Evolutionary conservation across 768 basidiomycete species (phyloP), one percentile per base, ranked within the genome.

Genomic region (Multifurca ochricompacta): DNA sequence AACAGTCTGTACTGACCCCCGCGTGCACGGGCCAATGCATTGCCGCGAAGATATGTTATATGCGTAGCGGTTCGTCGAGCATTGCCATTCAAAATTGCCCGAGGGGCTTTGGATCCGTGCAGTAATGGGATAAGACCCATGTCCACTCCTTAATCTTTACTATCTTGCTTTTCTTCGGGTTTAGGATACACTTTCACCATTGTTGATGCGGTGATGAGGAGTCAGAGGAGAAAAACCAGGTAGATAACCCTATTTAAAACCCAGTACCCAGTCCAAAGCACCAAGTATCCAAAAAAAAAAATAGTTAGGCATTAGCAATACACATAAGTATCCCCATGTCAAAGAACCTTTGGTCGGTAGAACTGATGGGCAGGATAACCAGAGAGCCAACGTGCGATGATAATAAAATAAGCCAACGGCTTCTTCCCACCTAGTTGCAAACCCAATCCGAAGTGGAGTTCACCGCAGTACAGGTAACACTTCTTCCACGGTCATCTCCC

Each of bases 31-130:
- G 76, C 16, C 72, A 75, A 14, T 90, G 87, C 60, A 64, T 72
- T n/a, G 56, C 65, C 1, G 87, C 87, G 21, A 87, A 78, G 67
- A 81, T 89, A 39, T 88, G 85, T 64, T 87, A 87, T 60, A 83
- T 87, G 16, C 77, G 87, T 25, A 87, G 85, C 63, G 87, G 83
- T 21, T 87, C 85, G 36, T 77, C 77, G 2, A 71, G 74, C 23
- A 73, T 89, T 51, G 82, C 77, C 18, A 65, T 63, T 56, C 68
- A 80, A 63, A 86, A 83, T 62, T 89, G 87, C 61, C 63, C 61
- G 6, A 63, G 52, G 16, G 86, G 84, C 2, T 85, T 82, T 59
- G 86, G 83, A 30, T 86, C 84, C 36, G 80, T 82, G 28, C 80
- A 81, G 64, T 66, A 18, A 56, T 39, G 34, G 31, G 28, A 28